Evolutionary conservation across 257 asterid genomes (phyloP), one percentile per base, ranked within the genome.

Genomic region (Echites panduratus): DNA sequence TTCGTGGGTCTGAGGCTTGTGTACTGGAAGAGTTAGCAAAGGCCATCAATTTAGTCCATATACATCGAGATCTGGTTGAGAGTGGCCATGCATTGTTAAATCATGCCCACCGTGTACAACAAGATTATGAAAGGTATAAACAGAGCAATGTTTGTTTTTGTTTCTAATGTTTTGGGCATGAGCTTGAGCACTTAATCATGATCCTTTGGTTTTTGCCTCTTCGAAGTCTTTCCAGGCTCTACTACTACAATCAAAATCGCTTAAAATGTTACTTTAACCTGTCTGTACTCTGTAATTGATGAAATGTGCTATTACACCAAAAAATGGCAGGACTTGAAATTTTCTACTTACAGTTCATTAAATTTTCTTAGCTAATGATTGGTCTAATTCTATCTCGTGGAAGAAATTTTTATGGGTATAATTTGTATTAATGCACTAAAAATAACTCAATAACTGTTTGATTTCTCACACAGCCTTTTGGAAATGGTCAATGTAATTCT

Each of bases 1-100:
- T 89, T 63, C 91, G 99, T 59, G 96, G 99, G 71, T 92, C 99
- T 17, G 99, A 95, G 85, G 98, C 97, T 69, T 89, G 89, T 66
- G 86, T 90, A 61, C 84, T 95, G 80, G 99, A 95, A 83, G 99
- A 92, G 81, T 84, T 95, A 82, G 93, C 88, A 59, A 95, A 89
- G 82, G 94, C 99, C 68, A 95, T 95, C 76, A 89, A 83, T 76
- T 80, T 92, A 87, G 96, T 95, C 72, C 97, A 95, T 76, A 83
- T 89, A 82, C 87, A 97, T 57, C 85, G 94, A 70, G 88, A 92
- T 85, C 96, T 95, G 65, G 95, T 95, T 75, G 98, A 90, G 78
- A 95, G 97, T 72, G 97, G 96, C 58, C 96, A 88, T 89, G 89
- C 95, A 67, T 84, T 91, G 87, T 84, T 94, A 78, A 87, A 80